Conservation (phyloP, 768 basidiomycete genomes). For the Leucocoprinus leucothites region DNA sequence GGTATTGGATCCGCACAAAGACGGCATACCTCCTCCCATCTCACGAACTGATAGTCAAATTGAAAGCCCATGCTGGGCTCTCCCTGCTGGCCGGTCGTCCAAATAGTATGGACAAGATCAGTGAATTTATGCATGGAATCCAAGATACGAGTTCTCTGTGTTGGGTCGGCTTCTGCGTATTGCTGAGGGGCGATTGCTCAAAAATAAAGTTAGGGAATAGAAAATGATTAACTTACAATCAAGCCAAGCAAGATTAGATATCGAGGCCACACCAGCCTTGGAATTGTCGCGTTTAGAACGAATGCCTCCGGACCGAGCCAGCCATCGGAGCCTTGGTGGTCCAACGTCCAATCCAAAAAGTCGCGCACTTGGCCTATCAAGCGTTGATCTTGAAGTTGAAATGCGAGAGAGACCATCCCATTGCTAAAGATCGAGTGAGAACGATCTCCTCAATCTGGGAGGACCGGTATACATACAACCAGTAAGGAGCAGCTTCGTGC, state of each 20-base stretch:
- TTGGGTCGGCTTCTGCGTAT: slow-evolving; percentile 40
- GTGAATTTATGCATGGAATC: slow-evolving; percentile 36
- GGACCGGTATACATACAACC: slow-evolving; percentile 32
- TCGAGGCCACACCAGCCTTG: slow-evolving; percentile 39
- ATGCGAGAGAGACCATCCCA: slow-evolving; percentile 38
- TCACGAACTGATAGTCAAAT: slow-evolving; percentile 39
- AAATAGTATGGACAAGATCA: slow-evolving; percentile 30
- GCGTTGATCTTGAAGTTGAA: slow-evolving; percentile 34
- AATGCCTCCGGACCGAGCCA: slow-evolving; percentile 41
- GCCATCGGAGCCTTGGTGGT: slow-evolving; percentile 33
- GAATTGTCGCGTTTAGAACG: slow-evolving; percentile 31
- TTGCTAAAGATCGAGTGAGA: slow-evolving; percentile 22
- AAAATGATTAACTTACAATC: slow-evolving; percentile 23
- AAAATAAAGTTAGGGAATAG: neutral
- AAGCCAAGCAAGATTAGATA: slow-evolving; percentile 37
- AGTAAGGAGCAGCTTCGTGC: slow-evolving; percentile 41
- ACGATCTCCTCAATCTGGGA: neutral
- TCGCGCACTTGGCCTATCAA: slow-evolving; percentile 34
- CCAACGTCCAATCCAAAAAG: slow-evolving; percentile 38
- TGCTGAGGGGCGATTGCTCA: slow-evolving; percentile 22
- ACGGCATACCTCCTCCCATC: slow-evolving; percentile 36
- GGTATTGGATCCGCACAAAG: neutral
- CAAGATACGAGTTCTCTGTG: slow-evolving; percentile 32
- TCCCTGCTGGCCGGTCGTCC: slow-evolving; percentile 33
- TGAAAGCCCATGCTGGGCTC: slow-evolving; percentile 35